A percentile compares a stretch with the other conserved stretches of the same genome.
Evolutionary conservation across 768 basidiomycete species (phyloP).

Genomic region (Sarcodon aspratus): DNA sequence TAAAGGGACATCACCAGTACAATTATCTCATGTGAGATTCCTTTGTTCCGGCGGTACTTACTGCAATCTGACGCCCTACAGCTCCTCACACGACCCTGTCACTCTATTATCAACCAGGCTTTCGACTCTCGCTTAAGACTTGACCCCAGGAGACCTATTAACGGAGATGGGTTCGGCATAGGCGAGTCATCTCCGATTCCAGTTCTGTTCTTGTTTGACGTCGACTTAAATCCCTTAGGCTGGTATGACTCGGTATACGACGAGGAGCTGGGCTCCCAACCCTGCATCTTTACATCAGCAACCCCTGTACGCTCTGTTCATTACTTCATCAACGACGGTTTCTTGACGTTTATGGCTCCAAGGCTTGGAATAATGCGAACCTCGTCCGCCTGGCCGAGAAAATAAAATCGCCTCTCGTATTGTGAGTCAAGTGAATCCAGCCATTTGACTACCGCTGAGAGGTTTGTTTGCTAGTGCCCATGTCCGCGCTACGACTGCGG

Average conservation of each 20-base stretch:
- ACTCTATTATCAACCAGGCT: conserved; percentile 96
- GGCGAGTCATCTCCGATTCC: conserved; percentile 32
- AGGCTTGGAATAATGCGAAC: conserved; percentile 98
- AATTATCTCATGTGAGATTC: conserved; percentile 66
- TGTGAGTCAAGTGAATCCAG: conserved; percentile 36
- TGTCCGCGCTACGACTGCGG: conserved; percentile 89
- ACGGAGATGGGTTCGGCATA: conserved; percentile 94
- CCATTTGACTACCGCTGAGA: not conserved
- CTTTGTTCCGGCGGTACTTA: not conserved
- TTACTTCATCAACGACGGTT: not conserved
- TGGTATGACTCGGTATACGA: conserved; percentile 91
- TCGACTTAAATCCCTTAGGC: conserved; percentile 29
- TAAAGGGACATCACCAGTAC: conserved; percentile 90
- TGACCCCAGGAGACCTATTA: conserved; percentile 76
- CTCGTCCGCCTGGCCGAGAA: conserved; percentile 92
- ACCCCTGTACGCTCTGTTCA: conserved; percentile 54
- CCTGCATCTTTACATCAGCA: conserved; percentile 93
- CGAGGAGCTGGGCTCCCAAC: conserved; percentile 74
- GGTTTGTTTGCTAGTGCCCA: conserved; percentile 47
- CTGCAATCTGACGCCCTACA: not conserved
- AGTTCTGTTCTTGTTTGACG: not conserved
- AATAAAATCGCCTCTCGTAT: conserved; percentile 91
- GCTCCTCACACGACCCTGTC: conserved; percentile 88
- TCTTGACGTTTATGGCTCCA: not conserved
- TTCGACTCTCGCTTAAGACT: conserved; percentile 87